Evolutionary conservation across 495 filamentous ascomycete genomes (phyloP).

Genomic region (Neurospora sublineolata): DNA sequence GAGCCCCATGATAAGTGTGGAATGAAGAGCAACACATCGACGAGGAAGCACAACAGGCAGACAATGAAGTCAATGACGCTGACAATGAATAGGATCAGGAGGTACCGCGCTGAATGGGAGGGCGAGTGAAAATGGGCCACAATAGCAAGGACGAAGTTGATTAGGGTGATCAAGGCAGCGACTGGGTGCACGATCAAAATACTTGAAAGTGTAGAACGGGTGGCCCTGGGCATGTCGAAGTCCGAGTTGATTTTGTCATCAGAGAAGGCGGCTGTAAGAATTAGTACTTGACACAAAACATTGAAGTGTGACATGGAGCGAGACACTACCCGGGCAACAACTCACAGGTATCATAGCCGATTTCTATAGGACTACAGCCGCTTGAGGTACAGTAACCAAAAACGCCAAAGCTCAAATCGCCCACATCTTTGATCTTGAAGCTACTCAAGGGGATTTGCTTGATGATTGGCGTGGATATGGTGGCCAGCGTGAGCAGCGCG

Average conservation of each 20-base stretch:
- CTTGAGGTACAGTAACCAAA: constrained; percentile 71
- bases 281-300: constrained; percentile 1
- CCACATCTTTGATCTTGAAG: constrained; percentile 30
- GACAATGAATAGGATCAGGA: constrained; percentile 74
- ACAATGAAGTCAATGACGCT: constrained; percentile 76
- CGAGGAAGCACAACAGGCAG: constrained; percentile 76
- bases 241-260: constrained; percentile 15
- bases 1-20: constrained; percentile 91
- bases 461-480: constrained; percentile 86
- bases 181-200: constrained; percentile 90
- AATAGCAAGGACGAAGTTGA: constrained; percentile 69
- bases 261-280: not conserved
- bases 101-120: constrained; percentile 83
- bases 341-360: constrained; percentile 83
- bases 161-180: constrained; percentile 72
- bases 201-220: constrained; percentile 75
- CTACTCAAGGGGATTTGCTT: constrained; percentile 71
- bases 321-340: constrained; percentile 12
- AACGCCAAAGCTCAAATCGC: constrained; percentile 73
- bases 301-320: not conserved
- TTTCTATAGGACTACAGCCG: constrained; percentile 56
- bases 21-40: constrained; percentile 93
- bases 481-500: constrained; percentile 71
- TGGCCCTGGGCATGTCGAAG: constrained; percentile 63
- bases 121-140: constrained; percentile 81